Evolutionary conservation across 169 alveolate species (phyloP).

Genomic region (Eimeria praecox): DNA sequence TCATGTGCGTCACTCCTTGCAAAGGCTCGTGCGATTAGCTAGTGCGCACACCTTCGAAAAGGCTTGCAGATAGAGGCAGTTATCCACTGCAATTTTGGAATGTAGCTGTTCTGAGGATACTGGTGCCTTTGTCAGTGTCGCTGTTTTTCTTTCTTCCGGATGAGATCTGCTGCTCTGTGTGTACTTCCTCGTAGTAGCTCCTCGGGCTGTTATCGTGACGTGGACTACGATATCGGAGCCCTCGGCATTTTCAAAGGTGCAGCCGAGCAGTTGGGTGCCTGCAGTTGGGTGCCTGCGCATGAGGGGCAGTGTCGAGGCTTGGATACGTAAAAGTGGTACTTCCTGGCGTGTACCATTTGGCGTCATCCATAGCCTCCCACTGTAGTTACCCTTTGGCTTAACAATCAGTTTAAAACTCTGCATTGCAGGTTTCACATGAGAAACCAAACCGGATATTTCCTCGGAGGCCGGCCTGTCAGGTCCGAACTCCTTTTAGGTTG

Average conservation of each 20-base stretch:
- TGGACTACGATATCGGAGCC: neutral
- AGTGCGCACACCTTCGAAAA: neutral
- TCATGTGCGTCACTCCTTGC: neutral
- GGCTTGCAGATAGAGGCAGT: neutral
- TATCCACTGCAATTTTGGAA: neutral
- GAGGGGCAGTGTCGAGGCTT: neutral
- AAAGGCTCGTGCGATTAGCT: neutral
- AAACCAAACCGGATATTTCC: neutral
- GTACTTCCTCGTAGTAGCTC: neutral
- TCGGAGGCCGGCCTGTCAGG: conserved; percentile 23
- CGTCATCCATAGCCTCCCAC: neutral
- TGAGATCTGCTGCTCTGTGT: neutral
- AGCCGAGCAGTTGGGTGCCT: neutral
- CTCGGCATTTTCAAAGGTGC: neutral
- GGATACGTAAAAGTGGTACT: neutral
- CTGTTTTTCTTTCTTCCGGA: neutral
- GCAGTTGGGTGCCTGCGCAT: neutral
- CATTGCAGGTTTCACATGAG: conserved; percentile 31
- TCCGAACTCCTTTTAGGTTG: neutral
- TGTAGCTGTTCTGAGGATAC: neutral
- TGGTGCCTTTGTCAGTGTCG: neutral
- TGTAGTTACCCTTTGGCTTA: neutral
- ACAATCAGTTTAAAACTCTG: conserved; percentile 4
- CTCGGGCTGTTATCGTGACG: neutral
- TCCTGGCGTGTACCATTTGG: neutral